Evolutionary conservation across 768 basidiomycete genomes (phyloP).

Genomic region (Lentinus tigrinus): DNA sequence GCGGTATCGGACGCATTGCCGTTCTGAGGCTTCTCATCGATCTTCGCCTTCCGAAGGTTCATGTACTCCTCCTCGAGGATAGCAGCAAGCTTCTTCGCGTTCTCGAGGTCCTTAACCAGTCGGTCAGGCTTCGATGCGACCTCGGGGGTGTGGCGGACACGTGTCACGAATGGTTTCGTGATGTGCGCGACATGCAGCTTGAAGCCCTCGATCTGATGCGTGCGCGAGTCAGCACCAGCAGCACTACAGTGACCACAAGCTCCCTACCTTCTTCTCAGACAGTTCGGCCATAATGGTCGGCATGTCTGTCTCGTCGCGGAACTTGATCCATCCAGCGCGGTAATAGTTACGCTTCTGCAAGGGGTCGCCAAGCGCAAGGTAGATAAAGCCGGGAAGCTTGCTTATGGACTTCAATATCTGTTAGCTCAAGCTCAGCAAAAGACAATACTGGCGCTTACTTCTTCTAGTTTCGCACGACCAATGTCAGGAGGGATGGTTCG

Average conservation of each 20-base stretch:
- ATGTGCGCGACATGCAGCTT: slow-evolving; percentile 88
- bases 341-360: slow-evolving; percentile 91
- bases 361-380: slow-evolving; percentile 90
- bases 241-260: background rate
- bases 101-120: slow-evolving; percentile 76
- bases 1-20: slow-evolving; percentile 20
- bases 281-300: slow-evolving; percentile 64
- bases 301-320: slow-evolving; percentile 85
- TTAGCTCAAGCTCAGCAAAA: background rate
- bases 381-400: slow-evolving; percentile 77
- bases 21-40: slow-evolving; percentile 16
- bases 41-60: slow-evolving; percentile 46
- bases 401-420: slow-evolving; percentile 22
- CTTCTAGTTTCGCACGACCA: slow-evolving; percentile 85
- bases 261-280: slow-evolving; percentile 78
- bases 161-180: slow-evolving; percentile 72
- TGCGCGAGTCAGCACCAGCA: background rate
- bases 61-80: slow-evolving; percentile 73
- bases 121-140: slow-evolving; percentile 79
- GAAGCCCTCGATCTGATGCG: slow-evolving; percentile 84
- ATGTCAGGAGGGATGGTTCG: slow-evolving; percentile 94
- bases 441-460: slow-evolving; percentile 46
- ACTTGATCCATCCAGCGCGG: slow-evolving; percentile 92
- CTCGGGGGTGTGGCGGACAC: slow-evolving; percentile 79
- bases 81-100: slow-evolving; percentile 67